phyloP scores from a whole-genome alignment of 352 stramenopile species.

The Phytopythium sindhum region DNA sequence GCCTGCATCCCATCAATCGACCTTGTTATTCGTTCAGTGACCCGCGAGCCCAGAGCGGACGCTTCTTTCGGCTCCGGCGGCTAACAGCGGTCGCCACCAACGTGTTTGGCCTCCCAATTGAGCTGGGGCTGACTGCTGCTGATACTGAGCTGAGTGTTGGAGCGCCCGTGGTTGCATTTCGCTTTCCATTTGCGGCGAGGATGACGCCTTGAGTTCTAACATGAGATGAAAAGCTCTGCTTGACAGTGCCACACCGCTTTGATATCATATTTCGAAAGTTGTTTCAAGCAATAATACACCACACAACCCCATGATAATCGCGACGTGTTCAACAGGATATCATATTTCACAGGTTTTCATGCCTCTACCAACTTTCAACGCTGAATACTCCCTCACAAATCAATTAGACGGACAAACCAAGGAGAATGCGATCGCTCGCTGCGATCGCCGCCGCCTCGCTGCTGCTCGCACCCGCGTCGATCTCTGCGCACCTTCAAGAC shows the following conservation, averaged over 20 bases:
- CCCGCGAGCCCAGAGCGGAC: conserved; percentile 1
- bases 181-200: not conserved
- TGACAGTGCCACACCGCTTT: not conserved
- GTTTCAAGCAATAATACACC: not conserved
- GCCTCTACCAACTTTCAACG: not conserved
- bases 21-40: not conserved
- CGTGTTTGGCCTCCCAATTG: not conserved
- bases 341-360: not conserved
- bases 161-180: not conserved
- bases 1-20: conserved; percentile 4
- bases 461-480: conserved; percentile 5
- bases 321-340: not conserved
- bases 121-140: not conserved
- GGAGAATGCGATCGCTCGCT: not conserved
- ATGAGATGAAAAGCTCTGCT: not conserved
- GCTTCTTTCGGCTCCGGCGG: not conserved
- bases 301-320: not conserved
- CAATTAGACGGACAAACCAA: not conserved
- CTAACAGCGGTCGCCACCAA: not conserved
- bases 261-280: not conserved
- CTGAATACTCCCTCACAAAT: not conserved
- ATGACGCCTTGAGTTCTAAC: not conserved
- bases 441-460: not conserved
- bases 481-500: conserved; percentile 9
- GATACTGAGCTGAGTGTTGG: not conserved